Evolutionary conservation across 169 alveolate genomes (phyloP).

Genomic region (Theileria orientalis): DNA sequence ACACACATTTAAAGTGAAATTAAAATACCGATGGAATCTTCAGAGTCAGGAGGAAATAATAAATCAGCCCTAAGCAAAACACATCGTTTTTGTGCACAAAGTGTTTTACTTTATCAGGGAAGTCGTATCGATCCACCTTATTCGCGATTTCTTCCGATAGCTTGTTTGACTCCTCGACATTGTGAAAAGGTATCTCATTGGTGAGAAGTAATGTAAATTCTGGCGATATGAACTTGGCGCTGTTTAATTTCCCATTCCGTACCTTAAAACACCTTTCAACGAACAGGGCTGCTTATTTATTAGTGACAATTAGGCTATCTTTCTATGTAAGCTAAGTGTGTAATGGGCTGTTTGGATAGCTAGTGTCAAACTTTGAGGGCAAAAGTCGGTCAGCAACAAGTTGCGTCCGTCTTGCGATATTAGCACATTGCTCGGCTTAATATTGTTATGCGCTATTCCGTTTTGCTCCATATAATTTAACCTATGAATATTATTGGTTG

Average conservation of each 20-base stretch:
- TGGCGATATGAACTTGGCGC: slow-evolving; percentile 12
- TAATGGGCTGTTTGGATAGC: too few species aligned
- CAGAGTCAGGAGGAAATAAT: slow-evolving; percentile 18
- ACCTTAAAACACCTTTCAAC: slow-evolving; percentile 24
- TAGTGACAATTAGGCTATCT: too few species aligned
- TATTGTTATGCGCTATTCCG: slow-evolving; percentile 20
- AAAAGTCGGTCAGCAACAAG: slow-evolving; percentile 17
- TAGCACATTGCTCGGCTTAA: slow-evolving; percentile 12
- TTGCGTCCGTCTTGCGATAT: slow-evolving; percentile 22
- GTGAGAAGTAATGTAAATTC: slow-evolving; percentile 2
- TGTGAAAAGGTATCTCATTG: slow-evolving; percentile 10
- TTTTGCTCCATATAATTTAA: slow-evolving; percentile 2
- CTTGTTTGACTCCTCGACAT: neutral
- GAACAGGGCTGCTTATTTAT: slow-evolving; percentile 1
- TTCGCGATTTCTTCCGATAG: neutral
- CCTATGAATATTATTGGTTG: neutral
- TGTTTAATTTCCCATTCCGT: neutral
- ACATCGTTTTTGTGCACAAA: slow-evolving; percentile 22
- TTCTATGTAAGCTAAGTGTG: too few species aligned
- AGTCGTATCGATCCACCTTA: neutral
- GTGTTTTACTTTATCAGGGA: slow-evolving; percentile 13
- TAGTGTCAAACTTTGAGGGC: slow-evolving; percentile 14
- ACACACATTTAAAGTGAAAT: neutral
- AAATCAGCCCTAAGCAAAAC: slow-evolving; percentile 16
- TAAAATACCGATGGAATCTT: slow-evolving; percentile 7